Percentiles rank a stretch among this genome's conserved stretches.
These are phyloP conservation scores for Selaginella moellendorffii DNA, from an alignment of 75 land plant species.

Conservation along the genomic window DNA sequence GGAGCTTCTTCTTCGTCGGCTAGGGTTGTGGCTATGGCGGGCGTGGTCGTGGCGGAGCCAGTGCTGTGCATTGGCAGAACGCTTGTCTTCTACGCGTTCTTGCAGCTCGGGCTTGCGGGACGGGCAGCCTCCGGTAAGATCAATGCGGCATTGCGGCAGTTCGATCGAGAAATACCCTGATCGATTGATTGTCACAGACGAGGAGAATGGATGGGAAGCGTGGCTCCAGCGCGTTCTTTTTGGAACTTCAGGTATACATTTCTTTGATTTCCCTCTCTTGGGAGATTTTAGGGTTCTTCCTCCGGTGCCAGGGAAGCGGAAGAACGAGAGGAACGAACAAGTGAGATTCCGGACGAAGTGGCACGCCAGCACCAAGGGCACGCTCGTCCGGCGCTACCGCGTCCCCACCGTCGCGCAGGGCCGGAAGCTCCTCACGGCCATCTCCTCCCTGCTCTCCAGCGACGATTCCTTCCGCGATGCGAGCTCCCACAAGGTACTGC, in stretches of 20 bases:
- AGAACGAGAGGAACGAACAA: no score
- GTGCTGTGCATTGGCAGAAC: not conserved
- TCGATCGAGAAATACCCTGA: not conserved
- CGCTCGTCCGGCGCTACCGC: slow-evolving; percentile 70
- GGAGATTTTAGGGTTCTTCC: not conserved
- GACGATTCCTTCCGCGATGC: slow-evolving; percentile 88
- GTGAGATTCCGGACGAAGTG: slow-evolving; percentile 72
- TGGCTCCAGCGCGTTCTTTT: slow-evolving; percentile 32
- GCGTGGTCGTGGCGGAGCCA: not conserved
- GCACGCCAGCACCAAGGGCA: slow-evolving; percentile 92
- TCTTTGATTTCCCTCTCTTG: slow-evolving; percentile 6
- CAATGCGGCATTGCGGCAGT: not conserved
- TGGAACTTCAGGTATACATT: slow-evolving; percentile 34
- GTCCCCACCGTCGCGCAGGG: slow-evolving; percentile 69
- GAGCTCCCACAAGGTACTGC: slow-evolving; percentile 66
- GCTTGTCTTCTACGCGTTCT: slow-evolving; percentile 47
- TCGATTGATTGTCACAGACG: slow-evolving; percentile 11
- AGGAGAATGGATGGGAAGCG: slow-evolving; percentile 30
- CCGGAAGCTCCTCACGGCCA: slow-evolving; percentile 47
- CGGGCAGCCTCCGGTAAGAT: not conserved
- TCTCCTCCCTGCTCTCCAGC: slow-evolving; percentile 67
- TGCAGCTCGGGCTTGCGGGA: slow-evolving; percentile 61
- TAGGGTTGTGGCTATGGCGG: not conserved
- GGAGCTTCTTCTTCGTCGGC: no score
- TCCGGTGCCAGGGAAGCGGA: slow-evolving; percentile 12